Conservation (phyloP, 305 asterid genomes). For the Fraxinus platypoda region DNA sequence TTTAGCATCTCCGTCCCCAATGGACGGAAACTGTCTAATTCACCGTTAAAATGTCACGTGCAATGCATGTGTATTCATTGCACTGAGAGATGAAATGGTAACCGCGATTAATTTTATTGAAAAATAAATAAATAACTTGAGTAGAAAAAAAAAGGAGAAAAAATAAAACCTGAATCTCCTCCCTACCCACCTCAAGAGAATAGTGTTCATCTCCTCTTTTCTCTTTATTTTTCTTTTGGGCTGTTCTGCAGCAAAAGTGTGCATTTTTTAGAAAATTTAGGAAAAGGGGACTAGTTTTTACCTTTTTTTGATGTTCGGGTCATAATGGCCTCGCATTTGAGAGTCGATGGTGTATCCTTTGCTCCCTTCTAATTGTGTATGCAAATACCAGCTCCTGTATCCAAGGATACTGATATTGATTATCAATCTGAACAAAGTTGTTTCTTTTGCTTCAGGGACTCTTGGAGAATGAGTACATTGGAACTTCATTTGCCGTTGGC, state of each 20-base stretch:
- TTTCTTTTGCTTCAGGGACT: conserved; percentile 63
- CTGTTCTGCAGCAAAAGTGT: background rate
- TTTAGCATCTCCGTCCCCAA: background rate
- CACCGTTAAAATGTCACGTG: background rate
- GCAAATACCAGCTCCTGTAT: background rate
- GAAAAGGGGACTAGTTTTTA: background rate
- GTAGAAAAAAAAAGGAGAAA: background rate
- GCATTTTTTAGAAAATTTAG: background rate
- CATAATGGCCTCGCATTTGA: background rate
- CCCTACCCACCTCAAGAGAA: background rate
- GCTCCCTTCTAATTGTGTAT: background rate
- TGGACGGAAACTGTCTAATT: background rate
- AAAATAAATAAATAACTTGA: background rate
- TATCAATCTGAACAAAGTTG: background rate
- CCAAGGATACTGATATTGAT: background rate
- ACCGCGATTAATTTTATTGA: background rate
- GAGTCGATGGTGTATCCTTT: background rate
- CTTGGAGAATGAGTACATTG: conserved; percentile 84
- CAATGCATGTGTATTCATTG: background rate
- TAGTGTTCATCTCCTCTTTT: background rate
- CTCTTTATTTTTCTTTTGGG: background rate
- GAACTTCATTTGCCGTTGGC: conserved; percentile 85
- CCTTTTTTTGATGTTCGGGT: background rate
- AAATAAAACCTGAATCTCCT: background rate
- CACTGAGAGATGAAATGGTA: background rate